Percentiles rank a stretch among this genome's conserved stretches.
These are phyloP conservation scores for Mikania micrantha DNA, from an alignment of 129 eudicot species.

Conservation along the genomic window DNA sequence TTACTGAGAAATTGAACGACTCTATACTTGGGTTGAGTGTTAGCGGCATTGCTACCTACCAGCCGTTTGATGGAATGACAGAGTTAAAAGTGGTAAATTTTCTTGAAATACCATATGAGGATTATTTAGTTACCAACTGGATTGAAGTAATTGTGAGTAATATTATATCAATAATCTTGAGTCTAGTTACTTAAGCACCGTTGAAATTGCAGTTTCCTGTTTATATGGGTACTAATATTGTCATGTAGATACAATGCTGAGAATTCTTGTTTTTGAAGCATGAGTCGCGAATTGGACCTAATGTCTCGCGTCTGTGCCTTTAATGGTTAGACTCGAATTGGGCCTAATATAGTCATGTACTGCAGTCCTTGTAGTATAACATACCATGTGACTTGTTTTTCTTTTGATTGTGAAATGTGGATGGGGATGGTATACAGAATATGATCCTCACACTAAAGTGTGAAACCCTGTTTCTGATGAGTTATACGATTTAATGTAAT, in stretches of 20 bases:
- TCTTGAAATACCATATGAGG: too few species aligned
- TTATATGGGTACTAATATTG: neutral
- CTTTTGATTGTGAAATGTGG: slow-evolving; percentile 12
- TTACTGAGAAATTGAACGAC: slow-evolving; percentile 40
- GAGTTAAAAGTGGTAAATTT: slow-evolving; percentile 77
- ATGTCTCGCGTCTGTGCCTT: neutral
- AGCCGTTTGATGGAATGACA: slow-evolving; percentile 66
- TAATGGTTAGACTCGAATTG: neutral
- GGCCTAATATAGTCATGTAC: neutral
- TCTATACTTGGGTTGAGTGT: slow-evolving; percentile 42
- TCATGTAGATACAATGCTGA: slow-evolving; percentile 1
- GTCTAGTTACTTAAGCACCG: neutral
- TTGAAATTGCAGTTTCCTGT: neutral
- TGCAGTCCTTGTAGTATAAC: neutral
- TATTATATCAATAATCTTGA: neutral
- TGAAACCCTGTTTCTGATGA: neutral
- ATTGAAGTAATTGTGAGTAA: neutral
- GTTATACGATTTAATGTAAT: neutral
- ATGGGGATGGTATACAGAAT: slow-evolving; percentile 3
- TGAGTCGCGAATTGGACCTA: neutral
- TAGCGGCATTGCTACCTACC: slow-evolving; percentile 75
- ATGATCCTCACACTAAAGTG: neutral
- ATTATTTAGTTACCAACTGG: neutral
- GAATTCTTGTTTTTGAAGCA: slow-evolving; percentile 3
- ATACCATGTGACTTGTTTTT: neutral